Percentiles rank a stretch among this genome's conserved stretches.
These are phyloP conservation scores for Alternaria postmessia DNA, from an alignment of 2,329 filamentous ascomycete species.

Conservation along the genomic window DNA sequence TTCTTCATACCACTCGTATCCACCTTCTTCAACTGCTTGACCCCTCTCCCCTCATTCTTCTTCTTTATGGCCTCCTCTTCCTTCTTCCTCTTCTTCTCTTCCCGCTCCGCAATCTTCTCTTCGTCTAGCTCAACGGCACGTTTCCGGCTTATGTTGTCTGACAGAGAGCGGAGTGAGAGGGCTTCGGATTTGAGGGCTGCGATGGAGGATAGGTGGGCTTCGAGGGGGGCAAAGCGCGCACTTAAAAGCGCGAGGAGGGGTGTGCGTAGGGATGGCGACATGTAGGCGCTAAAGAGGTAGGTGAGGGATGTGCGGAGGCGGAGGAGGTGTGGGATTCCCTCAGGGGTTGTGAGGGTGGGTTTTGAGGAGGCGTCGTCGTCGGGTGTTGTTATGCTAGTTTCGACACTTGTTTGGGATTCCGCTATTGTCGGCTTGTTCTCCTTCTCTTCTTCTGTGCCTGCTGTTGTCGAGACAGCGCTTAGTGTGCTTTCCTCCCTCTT, in stretches of 20 bases:
- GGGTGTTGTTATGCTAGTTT: slow-evolving; percentile 12
- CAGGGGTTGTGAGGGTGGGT: slow-evolving; percentile 38
- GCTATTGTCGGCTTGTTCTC: neutral
- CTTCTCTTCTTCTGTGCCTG: slow-evolving; percentile 10
- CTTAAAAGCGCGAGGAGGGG: slow-evolving; percentile 51
- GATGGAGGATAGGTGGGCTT: slow-evolving; percentile 73
- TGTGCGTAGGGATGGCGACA: slow-evolving; percentile 56
- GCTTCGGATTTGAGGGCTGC: slow-evolving; percentile 75
- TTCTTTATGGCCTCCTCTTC: slow-evolving; percentile 90
- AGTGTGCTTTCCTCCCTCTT: slow-evolving; percentile 63
- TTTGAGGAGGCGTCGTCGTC: slow-evolving; percentile 10
- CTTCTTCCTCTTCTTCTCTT: slow-evolving; percentile 83
- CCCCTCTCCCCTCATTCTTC: slow-evolving; percentile 78
- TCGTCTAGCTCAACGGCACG: slow-evolving; percentile 66
- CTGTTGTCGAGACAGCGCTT: slow-evolving; percentile 34
- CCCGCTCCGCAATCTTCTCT: slow-evolving; percentile 57
- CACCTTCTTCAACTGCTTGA: slow-evolving; percentile 86
- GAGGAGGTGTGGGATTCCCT: slow-evolving; percentile 66
- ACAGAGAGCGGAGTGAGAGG: slow-evolving; percentile 70
- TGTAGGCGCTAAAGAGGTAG: slow-evolving; percentile 70
- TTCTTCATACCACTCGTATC: slow-evolving; percentile 96
- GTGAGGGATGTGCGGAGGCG: slow-evolving; percentile 69
- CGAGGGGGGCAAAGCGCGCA: slow-evolving; percentile 74
- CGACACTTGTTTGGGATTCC: neutral
- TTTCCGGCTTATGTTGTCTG: slow-evolving; percentile 74